Evolutionary conservation across 495 filamentous ascomycete species (phyloP).

Genomic region (Tuber melanosporum): DNA sequence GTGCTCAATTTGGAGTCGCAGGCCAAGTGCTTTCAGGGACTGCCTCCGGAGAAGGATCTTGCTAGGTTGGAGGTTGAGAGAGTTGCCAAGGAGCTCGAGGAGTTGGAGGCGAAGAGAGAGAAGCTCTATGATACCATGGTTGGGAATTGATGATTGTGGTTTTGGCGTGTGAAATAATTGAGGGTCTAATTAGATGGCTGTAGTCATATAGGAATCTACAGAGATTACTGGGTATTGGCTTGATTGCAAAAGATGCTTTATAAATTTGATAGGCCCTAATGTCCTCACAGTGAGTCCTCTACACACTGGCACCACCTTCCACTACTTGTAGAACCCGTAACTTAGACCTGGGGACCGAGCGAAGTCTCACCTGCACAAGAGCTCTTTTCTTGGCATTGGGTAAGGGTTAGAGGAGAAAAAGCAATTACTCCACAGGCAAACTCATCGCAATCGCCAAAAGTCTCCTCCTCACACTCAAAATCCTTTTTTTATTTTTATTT

Average conservation of each 20-base stretch:
- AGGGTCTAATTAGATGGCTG: neutral
- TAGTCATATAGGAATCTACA: slow-evolving; percentile 37
- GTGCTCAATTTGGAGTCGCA: slow-evolving; percentile 55
- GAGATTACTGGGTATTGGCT: neutral
- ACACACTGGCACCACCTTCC: neutral
- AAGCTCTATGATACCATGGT: slow-evolving; percentile 58
- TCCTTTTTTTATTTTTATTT: neutral
- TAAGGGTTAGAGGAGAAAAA: neutral
- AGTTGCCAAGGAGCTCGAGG: slow-evolving; percentile 55
- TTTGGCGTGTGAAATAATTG: neutral
- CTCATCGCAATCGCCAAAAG: neutral
- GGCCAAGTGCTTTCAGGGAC: slow-evolving; percentile 56
- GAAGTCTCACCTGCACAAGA: neutral
- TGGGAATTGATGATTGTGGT: slow-evolving; percentile 19
- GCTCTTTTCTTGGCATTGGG: neutral
- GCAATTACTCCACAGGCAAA: neutral
- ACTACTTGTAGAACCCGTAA: neutral
- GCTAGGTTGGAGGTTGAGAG: slow-evolving; percentile 61
- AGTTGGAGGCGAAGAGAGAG: slow-evolving; percentile 56
- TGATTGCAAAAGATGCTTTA: neutral
- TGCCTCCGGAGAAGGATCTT: slow-evolving; percentile 62
- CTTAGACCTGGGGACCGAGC: neutral
- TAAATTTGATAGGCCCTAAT: neutral
- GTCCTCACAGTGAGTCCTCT: neutral
- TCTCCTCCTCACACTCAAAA: neutral